phyloP scores from a whole-genome alignment of 192 early-diverging fungal genomes.

The Mortierella hygrophila region DNA sequence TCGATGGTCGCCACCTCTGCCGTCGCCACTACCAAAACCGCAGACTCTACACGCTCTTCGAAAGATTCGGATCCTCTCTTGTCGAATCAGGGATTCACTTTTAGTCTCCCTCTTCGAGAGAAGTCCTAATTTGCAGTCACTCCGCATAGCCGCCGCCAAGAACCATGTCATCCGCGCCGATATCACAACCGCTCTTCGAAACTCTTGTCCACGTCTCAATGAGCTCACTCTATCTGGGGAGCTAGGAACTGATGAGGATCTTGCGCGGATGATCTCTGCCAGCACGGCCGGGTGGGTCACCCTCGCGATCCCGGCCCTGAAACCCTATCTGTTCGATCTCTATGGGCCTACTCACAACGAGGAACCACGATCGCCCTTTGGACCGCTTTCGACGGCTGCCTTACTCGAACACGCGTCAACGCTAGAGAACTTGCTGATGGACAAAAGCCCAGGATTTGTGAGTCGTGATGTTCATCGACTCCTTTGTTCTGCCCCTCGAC shows the following conservation, averaged over 20 bases:
- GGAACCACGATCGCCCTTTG: not conserved
- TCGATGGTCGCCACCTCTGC: not conserved
- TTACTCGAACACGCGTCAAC: not conserved
- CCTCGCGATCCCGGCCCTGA: not conserved
- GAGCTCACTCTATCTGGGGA: not conserved
- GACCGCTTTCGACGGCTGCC: not conserved
- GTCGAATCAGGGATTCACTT: not conserved
- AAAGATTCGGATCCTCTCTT: not conserved
- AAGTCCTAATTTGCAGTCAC: not conserved
- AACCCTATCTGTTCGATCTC: not conserved
- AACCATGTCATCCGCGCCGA: not conserved
- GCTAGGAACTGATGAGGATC: not conserved
- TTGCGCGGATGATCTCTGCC: not conserved
- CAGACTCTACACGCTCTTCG: not conserved
- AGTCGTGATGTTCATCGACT: not conserved
- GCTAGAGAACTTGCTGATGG: not conserved
- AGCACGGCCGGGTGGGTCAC: not conserved
- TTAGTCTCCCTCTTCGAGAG: not conserved
- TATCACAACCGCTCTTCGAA: not conserved
- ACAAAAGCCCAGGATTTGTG: not conserved
- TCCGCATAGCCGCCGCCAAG: not conserved
- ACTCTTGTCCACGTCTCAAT: not conserved
- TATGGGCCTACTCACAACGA: not conserved
- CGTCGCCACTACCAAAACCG: not conserved
- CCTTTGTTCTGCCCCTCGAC: not conserved